Evolutionary conservation across 805 yeast genomes (phyloP).

Genomic region (Candida piceae): DNA sequence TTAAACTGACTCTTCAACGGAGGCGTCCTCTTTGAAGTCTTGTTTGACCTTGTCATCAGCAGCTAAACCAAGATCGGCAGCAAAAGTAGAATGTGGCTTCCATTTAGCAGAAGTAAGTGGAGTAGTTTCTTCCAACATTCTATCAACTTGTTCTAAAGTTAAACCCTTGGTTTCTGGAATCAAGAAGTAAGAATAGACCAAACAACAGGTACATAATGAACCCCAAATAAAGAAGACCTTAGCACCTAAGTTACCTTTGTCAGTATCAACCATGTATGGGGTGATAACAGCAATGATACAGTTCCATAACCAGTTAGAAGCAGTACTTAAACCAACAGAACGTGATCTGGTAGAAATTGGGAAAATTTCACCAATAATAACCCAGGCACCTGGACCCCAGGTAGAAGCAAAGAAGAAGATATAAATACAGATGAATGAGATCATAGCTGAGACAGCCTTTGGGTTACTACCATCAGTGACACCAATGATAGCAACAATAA

Average conservation of each 20-base stretch:
- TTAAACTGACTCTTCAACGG: constrained; percentile 10
- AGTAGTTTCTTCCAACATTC: constrained; percentile 33
- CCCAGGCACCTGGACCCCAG: constrained; percentile 85
- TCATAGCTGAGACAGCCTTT: constrained; percentile 29
- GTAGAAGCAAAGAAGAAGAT: constrained; percentile 75
- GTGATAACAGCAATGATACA: constrained; percentile 74
- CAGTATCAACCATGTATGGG: constrained; percentile 65
- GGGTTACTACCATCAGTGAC: constrained; percentile 24
- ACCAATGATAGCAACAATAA: constrained; percentile 48
- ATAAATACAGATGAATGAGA: constrained; percentile 49
- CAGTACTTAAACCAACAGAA: constrained; percentile 65
- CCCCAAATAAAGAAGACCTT: constrained; percentile 77
- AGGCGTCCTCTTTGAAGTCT: constrained; percentile 17
- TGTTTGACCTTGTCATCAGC: constrained; percentile 15
- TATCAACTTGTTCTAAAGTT: constrained; percentile 75
- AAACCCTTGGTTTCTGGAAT: constrained; percentile 80
- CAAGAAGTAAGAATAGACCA: constrained; percentile 67
- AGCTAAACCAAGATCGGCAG: constrained; percentile 25
- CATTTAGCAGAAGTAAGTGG: constrained; percentile 31
- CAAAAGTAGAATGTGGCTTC: constrained; percentile 32
- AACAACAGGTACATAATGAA: constrained; percentile 33
- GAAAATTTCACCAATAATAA: constrained; percentile 53
- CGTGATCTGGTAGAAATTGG: constrained; percentile 73
- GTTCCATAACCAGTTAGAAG: constrained; percentile 78
- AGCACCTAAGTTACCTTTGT: constrained; percentile 55